Percentiles rank a stretch among this genome's conserved stretches.
phyloP scores from a whole-genome alignment of 108 stramenopile species.

The Ochromonas danica region DNA sequence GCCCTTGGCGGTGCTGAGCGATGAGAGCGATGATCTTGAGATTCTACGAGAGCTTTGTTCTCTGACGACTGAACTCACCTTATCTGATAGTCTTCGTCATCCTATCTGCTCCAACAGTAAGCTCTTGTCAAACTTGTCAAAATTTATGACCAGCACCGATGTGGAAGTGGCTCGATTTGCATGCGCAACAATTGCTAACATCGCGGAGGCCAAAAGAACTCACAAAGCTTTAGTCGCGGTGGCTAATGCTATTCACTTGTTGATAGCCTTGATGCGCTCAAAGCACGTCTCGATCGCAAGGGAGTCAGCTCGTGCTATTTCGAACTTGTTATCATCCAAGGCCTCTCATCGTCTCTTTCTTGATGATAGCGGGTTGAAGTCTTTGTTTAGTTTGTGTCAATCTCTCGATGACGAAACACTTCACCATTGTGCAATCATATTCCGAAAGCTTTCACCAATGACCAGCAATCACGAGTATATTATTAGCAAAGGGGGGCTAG shows the following conservation, averaged over 20 bases:
- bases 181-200: constrained; percentile 67
- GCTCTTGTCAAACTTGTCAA: constrained; percentile 48
- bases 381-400: constrained; percentile 59
- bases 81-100: not conserved
- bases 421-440: constrained; percentile 65
- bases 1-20: not conserved
- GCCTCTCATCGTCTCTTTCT: constrained; percentile 54
- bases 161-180: constrained; percentile 69
- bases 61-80: not conserved
- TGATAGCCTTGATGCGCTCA: constrained; percentile 60
- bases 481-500: constrained; percentile 61
- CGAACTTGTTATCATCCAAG: constrained; percentile 57
- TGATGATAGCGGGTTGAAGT: constrained; percentile 60
- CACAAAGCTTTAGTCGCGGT: constrained; percentile 52
- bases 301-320: constrained; percentile 64
- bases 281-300: constrained; percentile 60
- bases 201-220: constrained; percentile 59
- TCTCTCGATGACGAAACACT: constrained; percentile 64
- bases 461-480: constrained; percentile 60
- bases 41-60: not conserved
- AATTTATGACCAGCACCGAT: constrained; percentile 57
- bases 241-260: constrained; percentile 58
- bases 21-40: not conserved
- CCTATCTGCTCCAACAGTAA: not conserved
- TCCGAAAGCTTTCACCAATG: constrained; percentile 66